These are phyloP conservation scores for Fusarium pseudograminearum DNA, from an alignment of 2,329 filamentous ascomycete species.

Conservation along the genomic window DNA sequence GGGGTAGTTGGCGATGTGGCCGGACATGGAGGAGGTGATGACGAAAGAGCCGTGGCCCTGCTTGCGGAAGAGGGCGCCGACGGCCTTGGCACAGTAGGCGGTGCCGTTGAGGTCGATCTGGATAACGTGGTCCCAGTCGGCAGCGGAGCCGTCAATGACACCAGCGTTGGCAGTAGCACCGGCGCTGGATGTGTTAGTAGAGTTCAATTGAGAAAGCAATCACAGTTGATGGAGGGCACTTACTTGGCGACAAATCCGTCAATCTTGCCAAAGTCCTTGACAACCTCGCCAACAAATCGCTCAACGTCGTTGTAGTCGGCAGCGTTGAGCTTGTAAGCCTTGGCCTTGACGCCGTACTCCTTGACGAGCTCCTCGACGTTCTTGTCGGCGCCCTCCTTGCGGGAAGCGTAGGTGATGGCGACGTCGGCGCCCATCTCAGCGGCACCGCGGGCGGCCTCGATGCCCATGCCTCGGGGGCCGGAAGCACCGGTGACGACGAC, in stretches of 20 bases:
- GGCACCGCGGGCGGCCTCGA: conserved; percentile 75
- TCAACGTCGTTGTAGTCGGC: conserved; percentile 64
- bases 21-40: conserved; percentile 77
- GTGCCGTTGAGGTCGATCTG: conserved; percentile 74
- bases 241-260: conserved; percentile 82
- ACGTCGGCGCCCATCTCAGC: conserved; percentile 79
- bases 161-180: conserved; percentile 76
- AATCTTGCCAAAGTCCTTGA: conserved; percentile 78
- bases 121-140: conserved; percentile 75
- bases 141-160: conserved; percentile 74
- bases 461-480: conserved; percentile 76
- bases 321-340: conserved; percentile 71
- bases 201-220: too few relatives aligned
- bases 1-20: conserved; percentile 77
- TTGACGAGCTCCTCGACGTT: conserved; percentile 73
- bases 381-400: conserved; percentile 74
- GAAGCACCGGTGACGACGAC: conserved; percentile 78
- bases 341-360: conserved; percentile 75
- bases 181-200: too few relatives aligned
- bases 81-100: conserved; percentile 74
- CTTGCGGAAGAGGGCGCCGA: conserved; percentile 73
- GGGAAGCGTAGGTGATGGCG: conserved; percentile 78
- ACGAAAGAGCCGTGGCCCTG: conserved; percentile 74
- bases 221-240: too few relatives aligned
- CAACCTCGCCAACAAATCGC: conserved; percentile 70